These are phyloP conservation scores for Coniochaeta sp. DNA, from an alignment of 2,329 filamentous ascomycete genomes.

Conservation along the genomic window DNA sequence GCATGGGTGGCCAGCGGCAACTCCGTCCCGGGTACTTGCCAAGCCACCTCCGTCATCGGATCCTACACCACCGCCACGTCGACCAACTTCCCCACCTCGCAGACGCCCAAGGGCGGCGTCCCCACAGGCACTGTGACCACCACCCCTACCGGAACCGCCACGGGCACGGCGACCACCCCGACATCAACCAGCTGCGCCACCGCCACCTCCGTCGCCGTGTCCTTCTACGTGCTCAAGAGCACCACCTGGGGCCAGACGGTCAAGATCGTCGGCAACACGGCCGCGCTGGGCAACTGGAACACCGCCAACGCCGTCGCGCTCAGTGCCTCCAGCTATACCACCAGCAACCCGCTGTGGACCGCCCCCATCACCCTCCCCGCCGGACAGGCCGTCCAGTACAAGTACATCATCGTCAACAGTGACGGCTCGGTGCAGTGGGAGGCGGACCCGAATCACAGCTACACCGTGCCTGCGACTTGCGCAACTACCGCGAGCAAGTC, in stretches of 20 bases:
- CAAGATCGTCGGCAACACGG: slow-evolving; percentile 54
- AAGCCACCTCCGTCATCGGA: slow-evolving; percentile 36
- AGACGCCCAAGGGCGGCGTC: slow-evolving; percentile 33
- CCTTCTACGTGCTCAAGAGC: slow-evolving; percentile 51
- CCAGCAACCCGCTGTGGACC: slow-evolving; percentile 54
- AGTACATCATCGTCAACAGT: slow-evolving; percentile 55
- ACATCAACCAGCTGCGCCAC: slow-evolving; percentile 28
- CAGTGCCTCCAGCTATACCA: slow-evolving; percentile 51
- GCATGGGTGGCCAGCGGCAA: slow-evolving; percentile 47
- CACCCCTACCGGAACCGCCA: slow-evolving; percentile 13
- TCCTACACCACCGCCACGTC: slow-evolving; percentile 43
- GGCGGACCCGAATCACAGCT: slow-evolving; percentile 44
- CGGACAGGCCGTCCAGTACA: slow-evolving; percentile 56
- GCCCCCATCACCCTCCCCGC: slow-evolving; percentile 46
- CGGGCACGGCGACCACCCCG: slow-evolving; percentile 11
- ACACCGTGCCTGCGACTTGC: slow-evolving; percentile 26
- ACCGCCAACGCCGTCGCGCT: slow-evolving; percentile 46
- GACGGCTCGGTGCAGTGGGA: slow-evolving; percentile 58
- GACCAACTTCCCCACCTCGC: slow-evolving; percentile 40
- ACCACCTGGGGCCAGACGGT: slow-evolving; percentile 58
- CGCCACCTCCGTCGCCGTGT: slow-evolving; percentile 46
- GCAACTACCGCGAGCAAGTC: slow-evolving; percentile 18
- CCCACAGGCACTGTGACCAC: slow-evolving; percentile 6
- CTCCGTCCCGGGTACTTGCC: slow-evolving; percentile 42
- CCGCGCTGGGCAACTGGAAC: slow-evolving; percentile 58